phyloP scores from a whole-genome alignment of 2,329 filamentous ascomycete species.

The Exophiala viscosa region DNA sequence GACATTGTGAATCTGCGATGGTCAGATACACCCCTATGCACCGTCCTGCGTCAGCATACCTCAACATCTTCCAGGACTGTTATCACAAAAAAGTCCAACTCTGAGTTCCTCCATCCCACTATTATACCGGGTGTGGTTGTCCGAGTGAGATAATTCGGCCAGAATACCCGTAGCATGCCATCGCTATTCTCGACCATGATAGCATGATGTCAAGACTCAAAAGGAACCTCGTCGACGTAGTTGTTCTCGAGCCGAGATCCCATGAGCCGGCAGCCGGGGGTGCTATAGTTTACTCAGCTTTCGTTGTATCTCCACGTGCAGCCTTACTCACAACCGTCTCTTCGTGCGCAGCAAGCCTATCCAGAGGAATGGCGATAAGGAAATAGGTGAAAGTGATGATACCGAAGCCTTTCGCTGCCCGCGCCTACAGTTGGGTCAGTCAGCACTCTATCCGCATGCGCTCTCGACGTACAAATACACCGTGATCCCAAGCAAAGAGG shows the following conservation, averaged over 20 bases:
- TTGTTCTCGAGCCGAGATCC: constrained; percentile 93
- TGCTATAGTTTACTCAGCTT: constrained; percentile 56
- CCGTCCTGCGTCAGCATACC: constrained; percentile 49
- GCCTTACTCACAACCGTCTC: constrained; percentile 64
- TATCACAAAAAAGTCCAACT: constrained; percentile 83
- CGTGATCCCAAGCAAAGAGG: constrained; percentile 97
- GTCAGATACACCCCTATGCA: constrained; percentile 2
- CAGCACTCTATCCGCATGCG: background rate
- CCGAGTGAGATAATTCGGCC: constrained; percentile 79
- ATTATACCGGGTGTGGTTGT: constrained; percentile 76
- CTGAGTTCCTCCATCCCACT: constrained; percentile 93
- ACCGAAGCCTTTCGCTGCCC: constrained; percentile 79
- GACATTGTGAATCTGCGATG: constrained; percentile 65
- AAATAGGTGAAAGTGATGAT: constrained; percentile 82
- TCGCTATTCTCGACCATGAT: constrained; percentile 61
- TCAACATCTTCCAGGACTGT: constrained; percentile 87
- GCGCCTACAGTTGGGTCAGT: constrained; percentile 55
- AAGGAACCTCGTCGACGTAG: constrained; percentile 91
- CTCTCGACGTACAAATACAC: constrained; percentile 71
- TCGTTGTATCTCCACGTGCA: background rate
- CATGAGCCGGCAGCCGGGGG: constrained; percentile 70
- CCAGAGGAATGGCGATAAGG: constrained; percentile 76
- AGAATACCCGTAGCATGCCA: constrained; percentile 97
- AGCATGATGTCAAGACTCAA: constrained; percentile 56
- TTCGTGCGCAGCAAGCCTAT: constrained; percentile 76